Percentiles rank a stretch among this genome's conserved stretches.
Evolutionary conservation across 345 rosid species (phyloP).

Genomic region (Populus nigra): DNA sequence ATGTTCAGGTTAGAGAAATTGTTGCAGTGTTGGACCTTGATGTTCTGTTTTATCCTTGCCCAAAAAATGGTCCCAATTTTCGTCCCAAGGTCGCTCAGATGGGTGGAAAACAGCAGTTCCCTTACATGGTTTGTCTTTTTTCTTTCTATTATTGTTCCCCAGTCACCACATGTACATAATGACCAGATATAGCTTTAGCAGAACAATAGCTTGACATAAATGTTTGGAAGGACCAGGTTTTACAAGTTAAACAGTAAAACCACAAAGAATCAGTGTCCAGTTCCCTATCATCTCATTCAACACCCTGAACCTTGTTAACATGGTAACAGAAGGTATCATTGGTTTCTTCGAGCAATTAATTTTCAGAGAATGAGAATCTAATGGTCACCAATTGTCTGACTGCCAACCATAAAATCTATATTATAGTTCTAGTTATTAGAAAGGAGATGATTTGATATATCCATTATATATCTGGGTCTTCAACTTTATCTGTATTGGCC

Average conservation of each 20-base stretch:
- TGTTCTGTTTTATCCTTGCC: conserved; percentile 90
- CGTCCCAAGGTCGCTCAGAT: conserved; percentile 73
- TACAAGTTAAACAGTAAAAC: neutral
- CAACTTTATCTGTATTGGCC: too few relatives aligned
- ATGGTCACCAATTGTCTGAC: too few relatives aligned
- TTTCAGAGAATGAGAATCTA: too few relatives aligned
- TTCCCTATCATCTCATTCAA: neutral
- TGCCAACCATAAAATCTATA: too few relatives aligned
- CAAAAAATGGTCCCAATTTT: conserved; percentile 80
- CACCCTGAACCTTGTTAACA: neutral
- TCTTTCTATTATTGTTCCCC: conserved; percentile 10
- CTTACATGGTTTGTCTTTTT: conserved; percentile 74
- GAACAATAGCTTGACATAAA: neutral
- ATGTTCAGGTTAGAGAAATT: conserved; percentile 84
- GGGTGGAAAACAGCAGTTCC: conserved; percentile 92
- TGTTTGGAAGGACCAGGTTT: neutral
- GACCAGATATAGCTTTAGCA: neutral
- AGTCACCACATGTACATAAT: neutral
- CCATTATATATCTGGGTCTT: too few relatives aligned
- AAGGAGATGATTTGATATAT: neutral
- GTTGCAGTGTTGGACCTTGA: conserved; percentile 85
- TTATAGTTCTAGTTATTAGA: neutral
- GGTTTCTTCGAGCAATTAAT: neutral
- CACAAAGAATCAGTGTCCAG: neutral
- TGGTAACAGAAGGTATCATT: neutral